Conservation (phyloP, 2,329 filamentous ascomycete genomes). For the Claviceps sorghi region DNA sequence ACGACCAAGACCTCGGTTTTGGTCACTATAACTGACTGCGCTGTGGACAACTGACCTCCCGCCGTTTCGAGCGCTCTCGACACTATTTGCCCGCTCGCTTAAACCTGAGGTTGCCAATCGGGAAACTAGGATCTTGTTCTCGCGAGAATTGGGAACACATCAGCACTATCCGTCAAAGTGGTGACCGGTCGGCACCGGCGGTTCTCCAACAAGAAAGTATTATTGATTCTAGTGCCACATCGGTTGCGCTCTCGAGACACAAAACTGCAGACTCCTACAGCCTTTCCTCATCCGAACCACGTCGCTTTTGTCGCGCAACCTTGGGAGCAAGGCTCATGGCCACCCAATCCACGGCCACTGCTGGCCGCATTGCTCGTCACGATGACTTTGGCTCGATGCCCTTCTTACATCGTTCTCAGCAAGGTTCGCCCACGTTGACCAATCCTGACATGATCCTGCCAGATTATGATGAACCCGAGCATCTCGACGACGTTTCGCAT, state of each 20-base stretch:
- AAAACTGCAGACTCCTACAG: background rate
- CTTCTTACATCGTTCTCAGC: slow-evolving; percentile 31
- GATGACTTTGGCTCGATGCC: slow-evolving; percentile 12
- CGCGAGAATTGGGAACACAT: background rate
- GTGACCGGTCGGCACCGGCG: background rate
- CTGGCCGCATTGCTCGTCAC: slow-evolving; percentile 16
- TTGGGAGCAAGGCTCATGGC: slow-evolving; percentile 14
- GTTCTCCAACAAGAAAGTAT: background rate
- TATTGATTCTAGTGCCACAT: background rate
- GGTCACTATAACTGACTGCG: background rate
- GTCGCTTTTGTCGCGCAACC: background rate
- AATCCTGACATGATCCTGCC: slow-evolving; percentile 93
- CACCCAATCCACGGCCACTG: slow-evolving; percentile 14
- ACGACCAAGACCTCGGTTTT: background rate
- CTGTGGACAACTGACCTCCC: background rate
- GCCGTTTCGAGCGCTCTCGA: background rate
- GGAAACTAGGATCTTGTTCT: background rate
- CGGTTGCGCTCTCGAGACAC: background rate
- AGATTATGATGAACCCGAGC: slow-evolving; percentile 47
- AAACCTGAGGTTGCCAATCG: background rate
- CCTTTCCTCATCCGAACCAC: background rate
- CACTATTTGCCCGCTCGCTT: background rate
- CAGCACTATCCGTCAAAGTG: background rate
- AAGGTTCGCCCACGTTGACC: slow-evolving; percentile 72
- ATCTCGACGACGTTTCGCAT: slow-evolving; percentile 36